These are phyloP conservation scores for Annulohypoxylon truncatum DNA, from an alignment of 2,329 filamentous ascomycete species.

Conservation along the genomic window DNA sequence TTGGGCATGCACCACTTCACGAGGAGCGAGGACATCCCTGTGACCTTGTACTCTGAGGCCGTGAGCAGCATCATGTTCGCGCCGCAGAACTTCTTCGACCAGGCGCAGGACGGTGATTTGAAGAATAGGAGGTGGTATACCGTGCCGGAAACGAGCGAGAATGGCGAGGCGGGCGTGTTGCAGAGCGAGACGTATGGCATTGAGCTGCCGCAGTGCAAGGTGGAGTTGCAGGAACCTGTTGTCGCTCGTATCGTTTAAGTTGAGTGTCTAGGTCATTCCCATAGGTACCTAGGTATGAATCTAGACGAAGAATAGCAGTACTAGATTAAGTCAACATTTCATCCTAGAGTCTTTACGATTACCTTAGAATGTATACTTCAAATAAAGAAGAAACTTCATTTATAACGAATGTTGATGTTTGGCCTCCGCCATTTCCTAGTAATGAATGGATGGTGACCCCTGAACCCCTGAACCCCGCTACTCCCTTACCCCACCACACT, in stretches of 20 bases:
- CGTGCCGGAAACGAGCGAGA: constrained; percentile 35
- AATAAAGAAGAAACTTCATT: neutral
- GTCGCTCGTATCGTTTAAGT: constrained; percentile 20
- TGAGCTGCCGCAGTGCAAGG: constrained; percentile 47
- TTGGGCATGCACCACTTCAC: constrained; percentile 64
- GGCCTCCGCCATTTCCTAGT: neutral
- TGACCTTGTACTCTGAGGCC: constrained; percentile 53
- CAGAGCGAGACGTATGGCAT: constrained; percentile 50
- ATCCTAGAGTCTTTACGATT: too few species aligned
- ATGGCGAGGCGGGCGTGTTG: constrained; percentile 39
- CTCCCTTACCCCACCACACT: neutral
- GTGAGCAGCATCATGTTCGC: constrained; percentile 55
- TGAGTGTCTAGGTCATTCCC: too few species aligned
- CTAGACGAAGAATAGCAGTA: neutral
- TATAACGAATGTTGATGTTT: neutral
- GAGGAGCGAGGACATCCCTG: constrained; percentile 53
- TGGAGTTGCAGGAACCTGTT: constrained; percentile 47
- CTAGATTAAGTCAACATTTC: too few species aligned
- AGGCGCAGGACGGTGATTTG: constrained; percentile 52
- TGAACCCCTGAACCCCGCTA: neutral
- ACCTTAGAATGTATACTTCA: neutral
- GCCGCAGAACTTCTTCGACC: constrained; percentile 54
- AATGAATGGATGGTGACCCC: neutral
- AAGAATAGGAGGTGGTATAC: constrained; percentile 52
- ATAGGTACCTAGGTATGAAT: neutral